Evolutionary conservation across 306 rosid genomes (phyloP).

Genomic region (Dicorynia guianensis): DNA sequence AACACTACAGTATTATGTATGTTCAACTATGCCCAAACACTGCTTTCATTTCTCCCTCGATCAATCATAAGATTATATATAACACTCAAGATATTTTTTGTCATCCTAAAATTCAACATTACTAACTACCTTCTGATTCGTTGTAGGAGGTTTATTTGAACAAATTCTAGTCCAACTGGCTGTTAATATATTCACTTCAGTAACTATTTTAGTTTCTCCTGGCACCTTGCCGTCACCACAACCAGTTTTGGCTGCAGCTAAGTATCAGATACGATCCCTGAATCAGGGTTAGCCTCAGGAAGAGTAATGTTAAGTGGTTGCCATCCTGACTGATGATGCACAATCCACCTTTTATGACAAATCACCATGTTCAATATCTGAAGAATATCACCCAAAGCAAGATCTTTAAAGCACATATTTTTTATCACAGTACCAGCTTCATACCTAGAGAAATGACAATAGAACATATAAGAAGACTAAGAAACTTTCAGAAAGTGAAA

Average conservation of each 20-base stretch:
- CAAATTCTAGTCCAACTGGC: not conserved
- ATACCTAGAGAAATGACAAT: conserved; percentile 46
- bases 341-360: conserved; percentile 62
- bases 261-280: conserved; percentile 2
- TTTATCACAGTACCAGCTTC: conserved; percentile 63
- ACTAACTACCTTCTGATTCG: not conserved
- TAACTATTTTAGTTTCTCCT: conserved; percentile 8
- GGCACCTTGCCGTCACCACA: not conserved
- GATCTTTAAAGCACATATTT: conserved; percentile 57
- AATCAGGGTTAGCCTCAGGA: conserved; percentile 47
- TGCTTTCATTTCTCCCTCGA: conserved; percentile 24
- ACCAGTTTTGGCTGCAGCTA: conserved; percentile 1
- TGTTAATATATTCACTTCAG: not conserved
- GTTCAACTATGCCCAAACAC: conserved; percentile 4
- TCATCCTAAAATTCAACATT: not conserved
- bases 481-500: conserved; percentile 13
- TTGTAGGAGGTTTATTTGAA: conserved; percentile 4
- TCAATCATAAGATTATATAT: not conserved
- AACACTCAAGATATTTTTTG: not conserved
- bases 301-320: conserved; percentile 62
- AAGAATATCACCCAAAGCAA: conserved; percentile 61
- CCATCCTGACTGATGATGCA: conserved; percentile 71
- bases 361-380: conserved; percentile 63
- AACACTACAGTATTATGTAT: not conserved
- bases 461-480: conserved; percentile 7